Evolutionary conservation across 1,139 yeast species (phyloP), one percentile per base, ranked within the genome.

Genomic region (Hemisphaericaspora subhashii): DNA sequence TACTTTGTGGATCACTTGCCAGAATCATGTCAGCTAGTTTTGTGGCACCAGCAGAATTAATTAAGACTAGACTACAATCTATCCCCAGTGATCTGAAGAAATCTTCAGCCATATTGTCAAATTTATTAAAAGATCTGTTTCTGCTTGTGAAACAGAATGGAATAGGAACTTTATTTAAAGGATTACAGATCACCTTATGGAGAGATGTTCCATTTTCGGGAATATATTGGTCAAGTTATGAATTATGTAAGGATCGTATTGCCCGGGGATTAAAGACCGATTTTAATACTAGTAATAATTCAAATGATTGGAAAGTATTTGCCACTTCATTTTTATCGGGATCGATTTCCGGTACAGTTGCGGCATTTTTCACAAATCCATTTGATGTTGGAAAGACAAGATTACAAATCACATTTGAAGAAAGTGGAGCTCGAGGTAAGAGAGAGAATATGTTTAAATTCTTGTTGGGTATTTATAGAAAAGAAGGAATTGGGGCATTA

Each of bases 131-230:
- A 12, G 95, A 89, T 37, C 74, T 88, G 22, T 58, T 61, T 37
- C 59, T 61, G 3, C 81, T 83, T 54, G 68, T 88, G 2, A 60
- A 64, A 30, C 51, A 59, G 1, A 72, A 76, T n/a, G 96, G 98
- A 0, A 44, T 77, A 2, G 57, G 66, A 1, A 74, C 90, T 0
- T 60, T 92, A 12, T 92, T 89, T 72, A 82, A 83, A 40, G 99
- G 99, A 0, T 66, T 94, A 25, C 81, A 85, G 32, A 73, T 92
- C 36, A 92, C 98, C 0, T 69, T 92, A 17, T 90, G 96, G 96
- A 73, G 99, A 60, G 99, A 92, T 58, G 98, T 90, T 0, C 99
- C 99, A 2, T 92, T 92, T 58, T 85, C 95, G 41, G 97, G 95
- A 1, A 81, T 92, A 3, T 92, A 92, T 61, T 92, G 99, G 99